Base-by-base conservation (phyloP, 1,284 basidiomycete species). In the Trichosporon sp. region DNA sequence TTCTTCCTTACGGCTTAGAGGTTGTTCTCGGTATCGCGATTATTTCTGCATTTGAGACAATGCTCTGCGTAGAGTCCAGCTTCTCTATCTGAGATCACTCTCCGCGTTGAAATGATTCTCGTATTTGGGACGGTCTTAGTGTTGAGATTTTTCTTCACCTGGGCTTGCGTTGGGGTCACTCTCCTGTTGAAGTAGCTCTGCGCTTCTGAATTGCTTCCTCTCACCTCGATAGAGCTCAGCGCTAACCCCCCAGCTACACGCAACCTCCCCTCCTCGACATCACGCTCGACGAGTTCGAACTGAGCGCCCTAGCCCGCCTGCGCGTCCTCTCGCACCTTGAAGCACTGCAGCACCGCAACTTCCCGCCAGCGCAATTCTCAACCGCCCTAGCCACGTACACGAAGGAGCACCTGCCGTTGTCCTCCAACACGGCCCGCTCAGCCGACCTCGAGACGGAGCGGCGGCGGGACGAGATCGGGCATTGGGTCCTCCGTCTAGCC, bases 251-350 rank as follows among this genome's bases (percentile, higher is more conserved):
- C 67, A 94, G 92, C 80, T 98, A 99, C 74, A 87, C 92, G 67
- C 82, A 80, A n/a, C 91, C 94, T 13, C 95, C 95, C 6, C 76
- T 85, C 14, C 88, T 89, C 56, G 95, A 99, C 73, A 89, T 99
- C 31, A 95, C 94, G 1, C 85, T 99, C 21, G 96, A 99, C 75
- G 91, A 98, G 69, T 99, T 99, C 71, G 96, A 99, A 80, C 88
- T 85, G 3, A 92, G 86, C 78, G 96, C 95, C 0, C 85, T 99
- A 23, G 88, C 95, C 70, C 85, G 96, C 31, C 84, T 99, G 4
- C 74, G 72, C 76, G 86, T 99, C 19, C 85, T 99, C 7, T 91
- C 94, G 6, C 93, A 98, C 78, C 96, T 99, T 69, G 96, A 99
- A 76, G 89, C 95, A 0, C 87, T 59, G 65, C 82, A 66, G 67